phyloP scores from a whole-genome alignment of 2,329 filamentous ascomycete species.

The Calcarisporium arbuscula region DNA sequence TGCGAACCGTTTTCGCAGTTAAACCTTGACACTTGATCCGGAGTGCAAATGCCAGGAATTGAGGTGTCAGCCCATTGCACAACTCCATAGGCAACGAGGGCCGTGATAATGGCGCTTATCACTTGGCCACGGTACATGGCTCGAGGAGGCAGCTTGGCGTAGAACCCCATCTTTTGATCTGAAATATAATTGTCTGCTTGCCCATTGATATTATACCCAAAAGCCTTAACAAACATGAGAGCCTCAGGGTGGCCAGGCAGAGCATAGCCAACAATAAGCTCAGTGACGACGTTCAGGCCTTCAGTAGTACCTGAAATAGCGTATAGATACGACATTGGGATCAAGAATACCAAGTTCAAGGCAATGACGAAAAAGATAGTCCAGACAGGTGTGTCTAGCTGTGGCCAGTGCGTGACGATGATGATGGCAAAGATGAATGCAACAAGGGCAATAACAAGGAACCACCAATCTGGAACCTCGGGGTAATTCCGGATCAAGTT shows the following conservation, averaged over 20 bases:
- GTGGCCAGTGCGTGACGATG: conserved; percentile 20
- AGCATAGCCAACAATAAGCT: conserved; percentile 24
- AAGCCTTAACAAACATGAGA: conserved; percentile 46
- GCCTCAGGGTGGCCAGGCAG: conserved; percentile 27
- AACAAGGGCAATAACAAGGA: conserved; percentile 14
- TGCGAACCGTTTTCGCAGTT: conserved; percentile 22
- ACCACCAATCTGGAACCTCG: conserved; percentile 45
- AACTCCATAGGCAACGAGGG: conserved; percentile 34
- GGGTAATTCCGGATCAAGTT: conserved; percentile 36
- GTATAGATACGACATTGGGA: conserved; percentile 33
- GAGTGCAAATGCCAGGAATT: conserved; percentile 25
- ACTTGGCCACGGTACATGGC: conserved; percentile 33
- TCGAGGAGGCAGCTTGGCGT: conserved; percentile 25
- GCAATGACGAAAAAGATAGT: conserved; percentile 24
- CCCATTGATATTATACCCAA: conserved; percentile 34
- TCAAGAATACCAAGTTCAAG: conserved; percentile 31
- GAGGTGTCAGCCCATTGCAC: conserved; percentile 27
- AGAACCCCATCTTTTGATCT: conserved; percentile 27
- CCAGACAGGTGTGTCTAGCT: conserved; percentile 22
- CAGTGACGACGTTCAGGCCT: conserved; percentile 43
- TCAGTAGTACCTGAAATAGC: conserved; percentile 37
- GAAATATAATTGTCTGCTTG: conserved; percentile 33
- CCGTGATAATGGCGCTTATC: conserved; percentile 31
- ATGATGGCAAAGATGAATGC: conserved; percentile 27
- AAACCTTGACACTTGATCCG: conserved; percentile 24